These are phyloP conservation scores for Diutina rugosa DNA, from an alignment of 1,139 yeast genomes.

Conservation along the genomic window DNA sequence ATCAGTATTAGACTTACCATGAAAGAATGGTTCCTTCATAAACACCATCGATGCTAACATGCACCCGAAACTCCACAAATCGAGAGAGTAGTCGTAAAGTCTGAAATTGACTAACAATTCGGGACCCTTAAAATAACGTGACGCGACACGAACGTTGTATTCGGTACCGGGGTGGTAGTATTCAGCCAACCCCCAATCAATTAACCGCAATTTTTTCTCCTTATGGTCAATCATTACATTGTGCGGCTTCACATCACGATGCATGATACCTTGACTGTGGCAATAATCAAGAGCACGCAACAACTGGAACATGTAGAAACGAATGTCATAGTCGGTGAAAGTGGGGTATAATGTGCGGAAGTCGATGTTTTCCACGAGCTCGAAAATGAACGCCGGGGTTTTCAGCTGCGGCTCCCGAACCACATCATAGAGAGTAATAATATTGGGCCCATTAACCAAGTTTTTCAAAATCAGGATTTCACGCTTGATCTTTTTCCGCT, in stretches of 20 bases:
- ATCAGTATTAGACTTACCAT: constrained; percentile 91
- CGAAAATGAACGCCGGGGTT: constrained; percentile 90
- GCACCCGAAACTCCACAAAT: constrained; percentile 95
- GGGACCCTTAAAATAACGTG: constrained; percentile 97
- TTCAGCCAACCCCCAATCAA: constrained; percentile 99
- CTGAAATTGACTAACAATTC: constrained; percentile 89
- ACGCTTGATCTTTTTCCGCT: constrained; percentile 89
- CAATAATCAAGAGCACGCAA: constrained; percentile 85
- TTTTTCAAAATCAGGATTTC: constrained; percentile 90
- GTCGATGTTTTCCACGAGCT: constrained; percentile 81
- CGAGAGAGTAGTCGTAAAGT: constrained; percentile 88
- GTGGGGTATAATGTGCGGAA: constrained; percentile 88
- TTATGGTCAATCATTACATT: constrained; percentile 96
- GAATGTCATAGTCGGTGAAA: constrained; percentile 68
- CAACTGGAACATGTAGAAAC: constrained; percentile 80
- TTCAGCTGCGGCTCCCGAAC: constrained; percentile 85
- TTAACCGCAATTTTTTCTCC: constrained; percentile 56
- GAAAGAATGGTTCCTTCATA: constrained; percentile 94
- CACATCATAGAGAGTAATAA: constrained; percentile 69
- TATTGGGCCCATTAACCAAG: constrained; percentile 76
- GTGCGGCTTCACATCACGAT: constrained; percentile 96
- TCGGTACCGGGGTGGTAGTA: constrained; percentile 92
- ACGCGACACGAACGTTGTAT: constrained; percentile 94
- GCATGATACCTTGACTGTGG: constrained; percentile 98
- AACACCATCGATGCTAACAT: constrained; percentile 96